phyloP scores from a whole-genome alignment of 2,329 filamentous ascomycete species.

The Fusarium sp. region DNA sequence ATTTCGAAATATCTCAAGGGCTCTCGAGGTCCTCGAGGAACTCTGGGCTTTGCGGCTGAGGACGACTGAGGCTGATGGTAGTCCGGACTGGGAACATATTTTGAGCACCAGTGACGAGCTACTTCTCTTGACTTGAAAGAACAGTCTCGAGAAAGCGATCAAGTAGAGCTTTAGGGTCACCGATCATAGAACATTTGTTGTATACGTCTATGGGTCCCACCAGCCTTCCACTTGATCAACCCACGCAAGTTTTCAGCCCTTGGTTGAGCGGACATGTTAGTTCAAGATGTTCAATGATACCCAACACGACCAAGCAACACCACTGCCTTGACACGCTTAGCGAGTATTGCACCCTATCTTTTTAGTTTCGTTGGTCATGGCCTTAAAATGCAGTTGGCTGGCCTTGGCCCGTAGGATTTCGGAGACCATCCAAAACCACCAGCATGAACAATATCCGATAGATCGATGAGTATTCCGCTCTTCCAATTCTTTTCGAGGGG shows the following conservation, averaged over 20 bases:
- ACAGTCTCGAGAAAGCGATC: no score
- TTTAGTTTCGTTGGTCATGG: background rate
- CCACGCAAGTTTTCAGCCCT: background rate
- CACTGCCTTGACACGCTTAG: background rate
- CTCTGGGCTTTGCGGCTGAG: background rate
- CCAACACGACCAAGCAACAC: background rate
- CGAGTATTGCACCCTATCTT: background rate
- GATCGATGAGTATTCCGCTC: background rate
- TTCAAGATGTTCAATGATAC: background rate
- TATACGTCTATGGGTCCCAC: background rate
- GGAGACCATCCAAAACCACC: background rate
- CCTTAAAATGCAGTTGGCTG: background rate
- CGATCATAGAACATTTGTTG: no score
- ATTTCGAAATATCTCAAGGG: background rate
- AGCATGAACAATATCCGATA: background rate
- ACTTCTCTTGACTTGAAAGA: background rate
- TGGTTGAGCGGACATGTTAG: background rate
- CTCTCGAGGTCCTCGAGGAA: background rate
- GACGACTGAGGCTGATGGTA: background rate
- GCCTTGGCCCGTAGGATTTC: background rate
- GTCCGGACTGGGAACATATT: background rate
- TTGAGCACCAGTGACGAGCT: background rate
- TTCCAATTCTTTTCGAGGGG: background rate
- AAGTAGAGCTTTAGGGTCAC: no score
- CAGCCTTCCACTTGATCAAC: background rate